These are phyloP conservation scores for Fraxinus anomala DNA, from an alignment of 257 asterid genomes.

Conservation along the genomic window DNA sequence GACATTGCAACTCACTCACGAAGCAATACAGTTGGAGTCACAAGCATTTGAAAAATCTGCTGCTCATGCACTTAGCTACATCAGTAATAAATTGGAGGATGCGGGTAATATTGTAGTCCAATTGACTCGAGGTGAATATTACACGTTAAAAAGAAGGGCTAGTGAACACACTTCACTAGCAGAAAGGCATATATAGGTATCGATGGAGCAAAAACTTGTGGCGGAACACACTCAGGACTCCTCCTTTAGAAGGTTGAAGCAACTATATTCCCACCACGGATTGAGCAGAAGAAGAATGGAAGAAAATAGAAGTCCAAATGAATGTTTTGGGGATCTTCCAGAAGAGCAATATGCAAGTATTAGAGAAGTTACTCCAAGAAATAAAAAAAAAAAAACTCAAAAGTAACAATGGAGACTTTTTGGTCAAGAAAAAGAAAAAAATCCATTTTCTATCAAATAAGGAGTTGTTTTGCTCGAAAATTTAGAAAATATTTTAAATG, in stretches of 20 bases:
- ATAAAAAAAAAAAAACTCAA: conserved; percentile 20
- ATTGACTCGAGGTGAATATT: no score
- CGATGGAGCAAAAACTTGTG: no score
- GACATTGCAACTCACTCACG: conserved; percentile 51
- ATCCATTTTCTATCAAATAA: conserved; percentile 29
- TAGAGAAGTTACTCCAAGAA: conserved; percentile 18
- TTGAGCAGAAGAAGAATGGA: neutral
- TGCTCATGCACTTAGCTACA: conserved; percentile 45
- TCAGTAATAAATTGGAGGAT: conserved; percentile 17
- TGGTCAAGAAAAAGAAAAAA: conserved; percentile 26
- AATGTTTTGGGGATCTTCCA: no score
- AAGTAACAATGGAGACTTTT: conserved; percentile 2
- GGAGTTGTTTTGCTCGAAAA: conserved; percentile 33
- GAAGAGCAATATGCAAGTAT: no score
- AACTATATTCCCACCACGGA: no score
- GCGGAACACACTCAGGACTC: no score
- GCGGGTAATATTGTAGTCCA: no score
- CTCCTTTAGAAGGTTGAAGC: no score
- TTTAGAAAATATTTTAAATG: conserved; percentile 28
- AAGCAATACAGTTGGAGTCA: conserved; percentile 47
- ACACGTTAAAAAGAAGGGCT: no score
- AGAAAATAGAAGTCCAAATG: neutral
- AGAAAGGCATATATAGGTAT: no score
- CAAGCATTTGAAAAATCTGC: conserved; percentile 49
- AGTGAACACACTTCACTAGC: no score